These are phyloP conservation scores for Naegleria lovaniensis DNA, from an alignment of 208 protist genomes.

Conservation along the genomic window DNA sequence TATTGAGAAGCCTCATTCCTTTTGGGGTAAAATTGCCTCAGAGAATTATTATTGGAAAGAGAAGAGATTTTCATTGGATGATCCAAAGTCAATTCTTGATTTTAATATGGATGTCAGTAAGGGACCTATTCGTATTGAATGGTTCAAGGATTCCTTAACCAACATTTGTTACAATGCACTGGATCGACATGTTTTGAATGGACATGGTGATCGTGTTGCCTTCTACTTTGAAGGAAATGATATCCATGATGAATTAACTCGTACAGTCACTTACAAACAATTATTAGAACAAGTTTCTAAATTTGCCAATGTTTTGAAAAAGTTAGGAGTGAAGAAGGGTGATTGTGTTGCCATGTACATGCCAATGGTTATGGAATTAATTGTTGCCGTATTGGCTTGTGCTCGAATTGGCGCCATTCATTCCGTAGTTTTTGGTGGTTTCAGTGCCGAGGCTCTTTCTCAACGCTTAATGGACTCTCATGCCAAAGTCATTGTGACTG, in stretches of 20 bases:
- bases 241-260: constrained; percentile 37
- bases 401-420: constrained; percentile 88
- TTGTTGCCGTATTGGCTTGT: constrained; percentile 88
- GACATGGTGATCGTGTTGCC: constrained; percentile 62
- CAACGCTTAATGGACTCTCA: constrained; percentile 57
- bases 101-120: constrained; percentile 69
- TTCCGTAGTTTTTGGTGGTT: constrained; percentile 73
- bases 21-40: constrained; percentile 52
- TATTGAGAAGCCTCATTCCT: constrained; percentile 53
- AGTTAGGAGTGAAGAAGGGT: constrained; percentile 71
- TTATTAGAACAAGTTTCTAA: constrained; percentile 67
- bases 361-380: constrained; percentile 84
- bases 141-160: constrained; percentile 67
- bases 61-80: constrained; percentile 62
- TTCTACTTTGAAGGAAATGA: constrained; percentile 79
- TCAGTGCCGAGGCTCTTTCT: constrained; percentile 58
- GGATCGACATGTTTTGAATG: constrained; percentile 63
- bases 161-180: constrained; percentile 78
- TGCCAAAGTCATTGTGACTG: constrained; percentile 65
- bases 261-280: constrained; percentile 68
- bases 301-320: constrained; percentile 77
- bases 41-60: constrained; percentile 6
- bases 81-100: constrained; percentile 55
- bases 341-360: constrained; percentile 91
- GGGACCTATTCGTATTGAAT: constrained; percentile 58